Base-by-base conservation (phyloP, 805 yeast species). In the Saccharomycopsis schoenii region DNA sequence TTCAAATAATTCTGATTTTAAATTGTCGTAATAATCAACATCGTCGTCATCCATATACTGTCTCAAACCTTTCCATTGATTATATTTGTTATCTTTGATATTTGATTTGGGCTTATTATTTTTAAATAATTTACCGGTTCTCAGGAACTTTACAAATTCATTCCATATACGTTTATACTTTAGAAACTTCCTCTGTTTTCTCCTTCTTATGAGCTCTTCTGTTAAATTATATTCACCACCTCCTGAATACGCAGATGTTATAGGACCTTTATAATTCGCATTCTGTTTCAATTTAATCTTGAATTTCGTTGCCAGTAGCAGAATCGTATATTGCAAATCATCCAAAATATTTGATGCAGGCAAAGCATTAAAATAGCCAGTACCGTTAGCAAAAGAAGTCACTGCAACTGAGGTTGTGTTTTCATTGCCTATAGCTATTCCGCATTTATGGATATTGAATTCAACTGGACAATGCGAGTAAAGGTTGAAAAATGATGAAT, bases 341-440 rank as follows among this genome's bases (percentile, higher is more conserved):
- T 94, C 99, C 1, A 81, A 68, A 0, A 58, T 47, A 9, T 79
- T 79, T 0, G 84, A 71, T 0, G 84, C 67, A 14, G 73, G 73
- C 2, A 76, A 71, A 11, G 81, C 75, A 70, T 92, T 97, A 1
- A 86, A 62, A 0, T 76, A 60, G 0, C 90, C 91, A 14, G 73
- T 72, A 1, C 83, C 83, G 1, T 76, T 69, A 4, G 79, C 76
- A 67, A 79, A 86, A 9, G 90, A 84, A 3, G 80, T 75, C 2
- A 90, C 83, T 54, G 88, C 64, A 11, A 94, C 73, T 0, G 92
- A 82, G 1, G 94, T 85, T 0, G 97, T 90, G 15, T 82, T 79
- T 62, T 79, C 77, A 71, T 92, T 93, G 9, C 99, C 99, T 21
- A 90, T 68, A 1, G 89, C 86, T 34, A 89, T 57, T 0, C 96